Evolutionary conservation across 2,329 filamentous ascomycete genomes (phyloP).

Genomic region (Pestalotiopsis sp.): DNA sequence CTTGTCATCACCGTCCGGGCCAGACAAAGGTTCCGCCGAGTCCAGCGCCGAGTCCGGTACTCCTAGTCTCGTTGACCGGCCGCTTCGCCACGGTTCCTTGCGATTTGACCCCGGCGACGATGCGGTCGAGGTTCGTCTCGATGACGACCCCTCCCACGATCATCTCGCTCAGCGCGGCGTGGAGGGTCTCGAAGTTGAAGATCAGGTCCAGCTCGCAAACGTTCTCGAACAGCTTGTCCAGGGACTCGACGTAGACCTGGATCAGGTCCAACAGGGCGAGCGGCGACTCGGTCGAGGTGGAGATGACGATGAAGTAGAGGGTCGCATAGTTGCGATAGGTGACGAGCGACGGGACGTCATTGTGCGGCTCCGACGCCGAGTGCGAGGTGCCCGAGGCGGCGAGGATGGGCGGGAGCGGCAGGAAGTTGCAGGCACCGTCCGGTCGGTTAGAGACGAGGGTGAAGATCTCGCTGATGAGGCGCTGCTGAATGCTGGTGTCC

Average conservation of each 20-base stretch:
- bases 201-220: constrained; percentile 98
- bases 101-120: constrained; percentile 80
- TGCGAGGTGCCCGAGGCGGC: constrained; percentile 64
- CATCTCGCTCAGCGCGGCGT: constrained; percentile 90
- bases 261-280: constrained; percentile 95
- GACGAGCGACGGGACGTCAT: constrained; percentile 90
- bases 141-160: constrained; percentile 93
- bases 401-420: constrained; percentile 74
- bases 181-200: constrained; percentile 97
- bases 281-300: constrained; percentile 92
- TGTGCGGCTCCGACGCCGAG: constrained; percentile 70
- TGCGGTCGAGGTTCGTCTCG: constrained; percentile 86
- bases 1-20: constrained; percentile 32
- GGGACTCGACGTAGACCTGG: constrained; percentile 95
- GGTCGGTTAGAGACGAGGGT: constrained; percentile 91
- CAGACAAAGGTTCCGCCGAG: constrained; percentile 62
- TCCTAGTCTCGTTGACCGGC: constrained; percentile 71
- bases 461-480: constrained; percentile 96
- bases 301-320: constrained; percentile 98
- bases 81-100: constrained; percentile 79
- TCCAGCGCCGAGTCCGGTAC: constrained; percentile 48
- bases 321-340: constrained; percentile 99
- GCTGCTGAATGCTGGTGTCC: constrained; percentile 97
- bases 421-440: constrained; percentile 93
- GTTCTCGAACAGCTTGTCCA: constrained; percentile 96